Evolutionary conservation across 1,139 yeast species (phyloP), one percentile per base, ranked within the genome.

Genomic region (Tardiomyces digboiensis): DNA sequence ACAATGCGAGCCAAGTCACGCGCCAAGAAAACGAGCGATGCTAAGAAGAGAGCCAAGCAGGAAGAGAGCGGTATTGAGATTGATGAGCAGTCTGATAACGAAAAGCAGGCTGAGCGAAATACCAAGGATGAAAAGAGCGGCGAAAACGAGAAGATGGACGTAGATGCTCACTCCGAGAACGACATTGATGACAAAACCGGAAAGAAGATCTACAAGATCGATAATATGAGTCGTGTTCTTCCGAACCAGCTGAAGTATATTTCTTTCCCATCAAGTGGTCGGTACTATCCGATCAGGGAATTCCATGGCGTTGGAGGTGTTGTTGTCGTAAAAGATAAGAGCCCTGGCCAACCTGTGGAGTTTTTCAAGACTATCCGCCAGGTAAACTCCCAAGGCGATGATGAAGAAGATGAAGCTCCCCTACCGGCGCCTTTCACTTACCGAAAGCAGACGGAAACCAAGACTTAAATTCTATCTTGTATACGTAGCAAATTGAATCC

Each of bases 1-100:
- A 91, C 98, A 1, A 88, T 81, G 29, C 82, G 82, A 61, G 97
- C 97, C 19, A 85, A 85, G 66, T 93, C 91, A 38, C 80, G 97
- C 63, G 95, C 95, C 20, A 84, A 82, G 65, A 83, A 82, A 70
- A 73, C 76, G 29, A 50, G 48, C 38, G 60, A 56, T 38, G 60
- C 59, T 7, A 56, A 53, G 47, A 49, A 47, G 46, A 48, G 43
- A 22, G 46, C 46, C 36, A 50, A 46, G 39, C 46, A 46, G 13
- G n/a, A n/a, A n/a, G 49, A 48, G 19, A 48, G 44, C 19, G 51
- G 45, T 16, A 51, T 46, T 21, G 46, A 51, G 48, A 57, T 20
- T 22, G 40, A 42, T 18, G 19, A 29, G 18, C 44, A 19, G 14
- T n/a, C 6, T 20, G 19, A 51, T 29, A 49, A 46, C 37, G 49